Percentiles rank a stretch among this genome's conserved stretches.
Evolutionary conservation across 2,329 filamentous ascomycete species (phyloP).

Genomic region (Amauroascus verrucosus): DNA sequence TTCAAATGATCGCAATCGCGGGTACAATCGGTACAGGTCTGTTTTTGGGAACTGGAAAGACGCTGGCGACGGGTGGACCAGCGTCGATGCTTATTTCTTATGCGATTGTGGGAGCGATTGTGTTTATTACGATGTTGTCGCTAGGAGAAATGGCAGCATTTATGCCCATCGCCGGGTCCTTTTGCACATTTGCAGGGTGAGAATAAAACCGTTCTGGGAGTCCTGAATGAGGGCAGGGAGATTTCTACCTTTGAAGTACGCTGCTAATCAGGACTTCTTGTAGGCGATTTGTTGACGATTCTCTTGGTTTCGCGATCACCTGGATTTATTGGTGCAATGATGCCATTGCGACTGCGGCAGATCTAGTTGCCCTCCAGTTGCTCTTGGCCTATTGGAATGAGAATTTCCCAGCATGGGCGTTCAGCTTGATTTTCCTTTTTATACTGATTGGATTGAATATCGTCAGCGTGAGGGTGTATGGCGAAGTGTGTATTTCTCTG

Average conservation of each 20-base stretch:
- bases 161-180: slow-evolving; percentile 45
- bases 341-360: slow-evolving; percentile 49
- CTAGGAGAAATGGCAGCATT: slow-evolving; percentile 54
- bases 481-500: slow-evolving; percentile 34
- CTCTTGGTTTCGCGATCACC: slow-evolving; percentile 36
- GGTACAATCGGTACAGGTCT: slow-evolving; percentile 45
- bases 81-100: slow-evolving; percentile 50
- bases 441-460: slow-evolving; percentile 46
- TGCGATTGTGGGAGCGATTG: slow-evolving; percentile 47
- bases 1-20: slow-evolving; percentile 55
- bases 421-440: slow-evolving; percentile 53
- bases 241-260: not conserved
- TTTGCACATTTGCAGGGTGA: slow-evolving; percentile 46
- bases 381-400: slow-evolving; percentile 53
- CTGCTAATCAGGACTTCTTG: not conserved
- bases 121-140: slow-evolving; percentile 50
- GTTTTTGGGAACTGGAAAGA: slow-evolving; percentile 53
- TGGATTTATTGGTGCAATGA: slow-evolving; percentile 55
- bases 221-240: no score
- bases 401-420: slow-evolving; percentile 52
- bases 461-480: slow-evolving; percentile 45
- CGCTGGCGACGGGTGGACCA: slow-evolving; percentile 50
- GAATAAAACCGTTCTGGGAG: no score
- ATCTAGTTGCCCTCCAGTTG: slow-evolving; percentile 50
- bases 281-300: slow-evolving; percentile 37